Percentiles rank a stretch among this genome's conserved stretches.
Evolutionary conservation across 208 protist genomes (phyloP).

Genomic region (Trypanosoma boissoni): DNA sequence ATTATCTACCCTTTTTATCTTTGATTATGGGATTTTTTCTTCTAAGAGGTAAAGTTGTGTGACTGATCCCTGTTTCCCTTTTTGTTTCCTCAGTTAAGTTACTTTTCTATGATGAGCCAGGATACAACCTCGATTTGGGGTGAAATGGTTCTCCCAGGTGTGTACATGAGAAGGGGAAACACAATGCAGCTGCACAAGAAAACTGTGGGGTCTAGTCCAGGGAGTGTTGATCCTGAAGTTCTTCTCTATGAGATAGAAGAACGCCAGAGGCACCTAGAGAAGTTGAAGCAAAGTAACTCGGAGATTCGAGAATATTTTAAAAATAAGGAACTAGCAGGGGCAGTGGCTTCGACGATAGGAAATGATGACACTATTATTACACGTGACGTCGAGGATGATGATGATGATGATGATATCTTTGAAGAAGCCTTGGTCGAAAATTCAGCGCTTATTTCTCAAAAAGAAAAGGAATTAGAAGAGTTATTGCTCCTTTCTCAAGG

Average conservation of each 20-base stretch:
- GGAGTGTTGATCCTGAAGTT: conserved; percentile 48
- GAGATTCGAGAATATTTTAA: conserved; percentile 50
- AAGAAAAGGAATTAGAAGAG: conserved; percentile 28
- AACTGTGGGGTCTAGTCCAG: conserved; percentile 7
- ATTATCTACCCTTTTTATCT: conserved; percentile 13
- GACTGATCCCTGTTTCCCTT: conserved; percentile 5
- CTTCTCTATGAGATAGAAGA: conserved; percentile 63
- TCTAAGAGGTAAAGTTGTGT: conserved; percentile 5
- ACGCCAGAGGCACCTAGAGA: conserved; percentile 42
- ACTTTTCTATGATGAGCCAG: conserved; percentile 10
- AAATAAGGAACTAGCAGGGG: background rate
- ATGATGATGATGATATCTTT: conserved; percentile 30
- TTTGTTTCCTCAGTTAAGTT: conserved; percentile 3
- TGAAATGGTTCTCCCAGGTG: conserved; percentile 70
- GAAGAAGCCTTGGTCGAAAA: conserved; percentile 43
- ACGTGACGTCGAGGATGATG: conserved; percentile 15
- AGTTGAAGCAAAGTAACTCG: conserved; percentile 57
- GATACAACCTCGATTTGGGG: conserved; percentile 42
- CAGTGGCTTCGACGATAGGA: background rate
- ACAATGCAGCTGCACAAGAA: conserved; percentile 6
- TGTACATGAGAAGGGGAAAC: conserved; percentile 74
- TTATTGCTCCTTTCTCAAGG: conserved; percentile 21
- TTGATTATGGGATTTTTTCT: conserved; percentile 1
- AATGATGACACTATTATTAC: conserved; percentile 9
- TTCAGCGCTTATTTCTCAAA: conserved; percentile 28